Evolutionary conservation across 306 rosid species (phyloP), one percentile per base, ranked within the genome.

Genomic region (Inga leiocalycina): DNA sequence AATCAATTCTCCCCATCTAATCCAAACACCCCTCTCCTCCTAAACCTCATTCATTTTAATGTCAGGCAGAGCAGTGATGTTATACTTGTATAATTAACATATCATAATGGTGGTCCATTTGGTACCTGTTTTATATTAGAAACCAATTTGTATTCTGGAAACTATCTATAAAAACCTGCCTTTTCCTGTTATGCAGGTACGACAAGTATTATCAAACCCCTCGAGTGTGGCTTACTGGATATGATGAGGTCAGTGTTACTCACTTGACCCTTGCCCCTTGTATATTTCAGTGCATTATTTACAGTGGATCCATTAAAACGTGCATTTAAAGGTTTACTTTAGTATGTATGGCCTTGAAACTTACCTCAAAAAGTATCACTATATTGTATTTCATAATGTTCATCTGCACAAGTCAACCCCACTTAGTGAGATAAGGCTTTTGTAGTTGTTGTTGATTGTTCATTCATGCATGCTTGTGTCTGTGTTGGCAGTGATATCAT

Each of bases 181-280:
- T 27, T 84, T 71, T 27, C 66, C n/a, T 14, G 11, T 62, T 86
- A 76, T 85, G 81, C 88, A 94, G 99, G 89, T 96, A 96, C 80
- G 99, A 94, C 84, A 92, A 96, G 83, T 96, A 96, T 87, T 96
- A 96, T 87, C 99, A 96, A 83, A 94, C 99, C 72, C 99, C 99
- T 74, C 94, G 98, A 30, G 97, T 96, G 71, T 96, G 99, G 99
- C 97, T 96, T 81, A 96, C 99, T 76, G 98, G 99, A 1, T 96
- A 94, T 80, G 99, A 96, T 77, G 99, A 96, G 99, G 98, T 92
- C 81, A 37, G 83, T 78, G 49, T 62, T 82, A 54, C 82, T 59
- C 79, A 46, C 83, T 72, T 73, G 52, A 76, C 57, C 74, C 35
- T 54, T 64, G 70, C 74, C 68, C 71, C 15, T 46, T 77, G 30